Evolutionary conservation across 176 grass and related monocot genomes (phyloP).

Genomic region (Carex myosuroides): DNA sequence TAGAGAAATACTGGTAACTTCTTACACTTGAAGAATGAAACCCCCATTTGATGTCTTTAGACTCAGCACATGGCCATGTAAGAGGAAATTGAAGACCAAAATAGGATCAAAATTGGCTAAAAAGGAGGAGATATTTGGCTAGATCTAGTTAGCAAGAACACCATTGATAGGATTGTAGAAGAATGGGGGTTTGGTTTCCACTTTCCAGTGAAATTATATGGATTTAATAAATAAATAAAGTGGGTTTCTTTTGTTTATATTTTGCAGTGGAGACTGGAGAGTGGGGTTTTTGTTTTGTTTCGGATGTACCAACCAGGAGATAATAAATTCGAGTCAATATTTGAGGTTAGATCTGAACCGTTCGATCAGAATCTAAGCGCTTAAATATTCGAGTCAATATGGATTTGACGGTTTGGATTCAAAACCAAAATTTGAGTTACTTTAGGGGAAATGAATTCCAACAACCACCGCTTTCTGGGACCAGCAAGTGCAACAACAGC

Average conservation of each 20-base stretch:
- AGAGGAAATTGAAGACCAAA: not conserved
- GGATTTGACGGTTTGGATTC: too few species aligned
- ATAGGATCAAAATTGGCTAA: not conserved
- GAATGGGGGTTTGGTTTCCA: not conserved
- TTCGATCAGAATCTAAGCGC: too few species aligned
- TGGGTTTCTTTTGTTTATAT: not conserved
- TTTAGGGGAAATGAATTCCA: not conserved
- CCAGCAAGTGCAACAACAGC: not conserved
- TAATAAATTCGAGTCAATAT: too few species aligned
- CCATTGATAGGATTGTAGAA: not conserved
- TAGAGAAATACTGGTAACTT: constrained; percentile 6
- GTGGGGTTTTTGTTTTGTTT: not conserved
- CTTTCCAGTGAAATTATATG: not conserved
- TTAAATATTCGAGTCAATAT: too few species aligned
- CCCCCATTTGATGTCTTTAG: not conserved
- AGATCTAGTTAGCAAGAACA: not conserved
- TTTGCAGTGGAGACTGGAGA: too few species aligned
- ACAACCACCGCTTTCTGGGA: constrained; percentile 3
- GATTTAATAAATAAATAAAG: not conserved
- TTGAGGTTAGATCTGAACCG: too few species aligned
- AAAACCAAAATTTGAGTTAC: too few species aligned
- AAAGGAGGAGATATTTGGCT: not conserved
- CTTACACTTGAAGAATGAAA: constrained; percentile 7
- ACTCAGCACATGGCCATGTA: not conserved
- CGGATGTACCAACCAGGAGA: too few species aligned